A percentile compares a stretch with the other conserved stretches of the same genome.
Evolutionary conservation across 1,139 yeast species (phyloP).

Genomic region (Geotrichum candidum): DNA sequence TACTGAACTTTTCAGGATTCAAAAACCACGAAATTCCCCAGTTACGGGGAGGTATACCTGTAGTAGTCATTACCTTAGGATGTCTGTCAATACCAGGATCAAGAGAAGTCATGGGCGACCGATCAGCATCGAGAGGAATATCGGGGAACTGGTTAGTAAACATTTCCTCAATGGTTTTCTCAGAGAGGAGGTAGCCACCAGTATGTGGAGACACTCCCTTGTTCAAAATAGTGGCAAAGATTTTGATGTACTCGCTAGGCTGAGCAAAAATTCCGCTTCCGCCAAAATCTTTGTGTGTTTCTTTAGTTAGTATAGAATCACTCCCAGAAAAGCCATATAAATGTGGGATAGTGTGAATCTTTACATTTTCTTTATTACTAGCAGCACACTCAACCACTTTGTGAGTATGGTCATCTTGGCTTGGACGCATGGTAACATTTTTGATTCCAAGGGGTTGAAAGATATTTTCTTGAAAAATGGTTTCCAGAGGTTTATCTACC

Average conservation of each 20-base stretch:
- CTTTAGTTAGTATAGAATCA: constrained; percentile 40
- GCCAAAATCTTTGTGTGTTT: too few relatives aligned
- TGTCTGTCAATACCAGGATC: too few relatives aligned
- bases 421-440: constrained; percentile 2
- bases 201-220: too few relatives aligned
- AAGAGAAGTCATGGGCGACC: too few relatives aligned
- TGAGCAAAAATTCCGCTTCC: constrained; percentile 46
- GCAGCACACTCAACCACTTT: constrained; percentile 10
- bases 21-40: not conserved
- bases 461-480: not conserved
- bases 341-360: constrained; percentile 1
- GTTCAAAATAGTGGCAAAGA: too few relatives aligned
- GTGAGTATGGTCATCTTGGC: not conserved
- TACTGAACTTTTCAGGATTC: not conserved
- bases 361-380: constrained; percentile 7
- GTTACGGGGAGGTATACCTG: not conserved
- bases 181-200: constrained; percentile 27
- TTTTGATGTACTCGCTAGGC: constrained; percentile 41
- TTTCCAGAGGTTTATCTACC: not conserved
- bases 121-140: constrained; percentile 20
- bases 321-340: not conserved
- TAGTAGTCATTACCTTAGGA: not conserved
- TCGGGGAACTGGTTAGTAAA: constrained; percentile 23
- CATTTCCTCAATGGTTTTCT: constrained; percentile 22
- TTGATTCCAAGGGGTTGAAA: constrained; percentile 3